Base-by-base conservation (phyloP, 2,329 filamentous ascomycete species). In the Aspergillus awamori region DNA sequence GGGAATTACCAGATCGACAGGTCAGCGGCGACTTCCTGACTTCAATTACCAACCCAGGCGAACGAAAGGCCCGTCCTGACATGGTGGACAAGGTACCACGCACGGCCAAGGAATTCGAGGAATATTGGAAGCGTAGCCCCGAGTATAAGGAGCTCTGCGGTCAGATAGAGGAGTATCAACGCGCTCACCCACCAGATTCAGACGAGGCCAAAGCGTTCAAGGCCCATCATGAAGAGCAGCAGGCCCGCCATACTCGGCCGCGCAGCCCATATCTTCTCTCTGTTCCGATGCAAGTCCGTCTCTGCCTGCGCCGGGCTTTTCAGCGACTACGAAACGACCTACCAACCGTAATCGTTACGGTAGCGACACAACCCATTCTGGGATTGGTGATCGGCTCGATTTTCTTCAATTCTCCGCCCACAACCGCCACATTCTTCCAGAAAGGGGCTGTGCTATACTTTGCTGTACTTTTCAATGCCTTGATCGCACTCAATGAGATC, bases 391-490 rank as follows among this genome's bases (percentile, higher is more conserved):
- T 65, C 8, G 63, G 61, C 4, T 63, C 61, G 2, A 60, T 65
- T 4, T 65, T 65, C n/a, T 65, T 55, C 51, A 56, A 63, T 13
- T 56, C 62, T 30, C 39, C 59, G 7, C 36, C 39, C 3, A 58
- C 53, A 5, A 62, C 59, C 10, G 56, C n/a, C 13, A 57, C 58
- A 15, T 65, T 65, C 43, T 65, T 60, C 38, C 57, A 60, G 24
- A 60, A 60, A 28, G 59, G 61, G 28, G 63, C 62, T 7, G 51
- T 63, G 7, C 95, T 96, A 53, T 96, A 95, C 83, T 93, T 95
- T 72, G 89, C 90, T 64, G 87, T 92, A 71, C 81, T 96, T 58
- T 87, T 93, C 81, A 95, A 93, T 74, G 91, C 90, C 93, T 93
- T 69, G 82, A 87, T 63, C 88, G 86, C 70, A 87, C 89, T 61